Evolutionary conservation across 2,329 filamentous ascomycete genomes (phyloP).

Genomic region (Fusarium sp.): DNA sequence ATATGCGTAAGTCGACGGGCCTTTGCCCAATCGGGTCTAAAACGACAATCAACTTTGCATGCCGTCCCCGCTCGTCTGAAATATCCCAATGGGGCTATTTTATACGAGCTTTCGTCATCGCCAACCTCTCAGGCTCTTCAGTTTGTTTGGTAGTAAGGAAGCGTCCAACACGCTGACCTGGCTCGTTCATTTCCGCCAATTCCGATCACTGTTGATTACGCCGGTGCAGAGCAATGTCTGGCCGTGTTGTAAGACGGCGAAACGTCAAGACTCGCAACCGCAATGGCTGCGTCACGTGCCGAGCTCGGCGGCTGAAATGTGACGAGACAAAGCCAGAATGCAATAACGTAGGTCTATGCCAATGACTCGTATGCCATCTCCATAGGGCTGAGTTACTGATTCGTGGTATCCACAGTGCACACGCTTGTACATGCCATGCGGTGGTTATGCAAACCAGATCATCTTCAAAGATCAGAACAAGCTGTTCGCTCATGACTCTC

Average conservation of each 20-base stretch:
- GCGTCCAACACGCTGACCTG: background rate
- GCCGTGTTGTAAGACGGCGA: background rate
- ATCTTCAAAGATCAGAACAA: slow-evolving; percentile 32
- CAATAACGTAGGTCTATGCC: slow-evolving; percentile 2
- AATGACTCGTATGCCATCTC: background rate
- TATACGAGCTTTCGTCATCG: background rate
- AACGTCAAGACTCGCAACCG: slow-evolving; percentile 26
- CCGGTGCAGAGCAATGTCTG: background rate
- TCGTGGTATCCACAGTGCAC: background rate
- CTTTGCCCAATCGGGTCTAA: background rate
- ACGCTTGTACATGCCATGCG: slow-evolving; percentile 15
- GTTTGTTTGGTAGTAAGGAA: background rate
- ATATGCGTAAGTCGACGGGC: background rate
- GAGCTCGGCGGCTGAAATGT: slow-evolving; percentile 22
- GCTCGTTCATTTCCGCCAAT: background rate
- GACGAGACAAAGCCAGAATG: slow-evolving; percentile 25
- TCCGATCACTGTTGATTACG: background rate
- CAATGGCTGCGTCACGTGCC: slow-evolving; percentile 23
- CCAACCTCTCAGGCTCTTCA: background rate
- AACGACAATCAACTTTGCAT: background rate
- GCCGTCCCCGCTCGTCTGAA: background rate
- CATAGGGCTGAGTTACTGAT: no score
- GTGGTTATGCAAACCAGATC: slow-evolving; percentile 23
- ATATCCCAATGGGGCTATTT: fast-evolving
- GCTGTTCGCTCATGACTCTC: background rate